phyloP scores from a whole-genome alignment of 2,329 filamentous ascomycete genomes.

The Phaeosphaeria sp. region DNA sequence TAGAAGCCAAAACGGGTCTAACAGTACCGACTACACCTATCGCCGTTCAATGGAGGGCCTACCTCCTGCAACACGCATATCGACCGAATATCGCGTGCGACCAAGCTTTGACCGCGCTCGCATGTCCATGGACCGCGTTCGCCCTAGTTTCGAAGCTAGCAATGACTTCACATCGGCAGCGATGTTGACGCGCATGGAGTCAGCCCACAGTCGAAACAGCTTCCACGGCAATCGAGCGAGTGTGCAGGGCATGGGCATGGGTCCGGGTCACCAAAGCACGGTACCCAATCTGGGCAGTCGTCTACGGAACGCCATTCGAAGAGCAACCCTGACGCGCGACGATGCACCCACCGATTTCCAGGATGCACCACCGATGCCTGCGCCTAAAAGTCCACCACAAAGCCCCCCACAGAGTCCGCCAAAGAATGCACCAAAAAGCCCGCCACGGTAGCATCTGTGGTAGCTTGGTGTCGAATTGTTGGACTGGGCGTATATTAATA shows the following conservation, averaged over 20 bases:
- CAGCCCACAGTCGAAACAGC: constrained; percentile 53
- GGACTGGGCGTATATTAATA: background rate
- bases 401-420: constrained; percentile 29
- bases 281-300: constrained; percentile 31
- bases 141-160: constrained; percentile 84
- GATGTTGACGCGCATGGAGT: constrained; percentile 83
- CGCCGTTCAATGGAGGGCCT: constrained; percentile 47
- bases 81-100: constrained; percentile 57
- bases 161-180: constrained; percentile 92
- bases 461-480: background rate
- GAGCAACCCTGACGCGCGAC: constrained; percentile 42
- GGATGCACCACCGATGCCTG: constrained; percentile 28
- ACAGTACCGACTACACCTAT: constrained; percentile 87
- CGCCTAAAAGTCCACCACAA: constrained; percentile 22
- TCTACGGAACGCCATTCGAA: constrained; percentile 40
- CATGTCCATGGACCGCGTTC: constrained; percentile 83
- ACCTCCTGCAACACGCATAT: constrained; percentile 38
- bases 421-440: constrained; percentile 30
- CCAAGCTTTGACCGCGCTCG: constrained; percentile 90
- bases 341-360: constrained; percentile 34
- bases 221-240: constrained; percentile 16
- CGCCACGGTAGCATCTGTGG: constrained; percentile 15
- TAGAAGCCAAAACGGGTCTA: constrained; percentile 87
- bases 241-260: constrained; percentile 8
- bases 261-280: constrained; percentile 14